Conservation (phyloP, 2,329 filamentous ascomycete genomes). For the Arthrobotrys conoides region DNA sequence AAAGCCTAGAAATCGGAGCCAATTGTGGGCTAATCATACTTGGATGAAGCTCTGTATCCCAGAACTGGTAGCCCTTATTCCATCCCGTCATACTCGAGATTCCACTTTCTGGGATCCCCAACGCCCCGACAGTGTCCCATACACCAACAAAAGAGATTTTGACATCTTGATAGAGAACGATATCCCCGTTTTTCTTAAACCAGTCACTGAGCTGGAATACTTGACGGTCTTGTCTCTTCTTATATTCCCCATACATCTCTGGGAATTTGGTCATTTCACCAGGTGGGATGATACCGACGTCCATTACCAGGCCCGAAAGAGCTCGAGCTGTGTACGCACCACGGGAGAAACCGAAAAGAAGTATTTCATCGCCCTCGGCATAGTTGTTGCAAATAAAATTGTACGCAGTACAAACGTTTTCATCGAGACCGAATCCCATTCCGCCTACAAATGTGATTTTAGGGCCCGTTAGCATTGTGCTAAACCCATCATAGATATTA, state of each 20-base stretch:
- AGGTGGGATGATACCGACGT: constrained; percentile 71
- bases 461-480: not conserved
- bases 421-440: constrained; percentile 64
- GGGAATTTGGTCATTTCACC: constrained; percentile 72
- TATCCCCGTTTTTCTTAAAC: not conserved
- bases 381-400: constrained; percentile 72
- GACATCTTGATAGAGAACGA: constrained; percentile 63
- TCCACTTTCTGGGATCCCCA: constrained; percentile 68
- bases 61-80: constrained; percentile 62
- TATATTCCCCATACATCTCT: constrained; percentile 71
- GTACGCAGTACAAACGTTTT: constrained; percentile 34
- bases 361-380: constrained; percentile 72
- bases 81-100: constrained; percentile 13
- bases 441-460: constrained; percentile 55
- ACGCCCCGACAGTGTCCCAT: constrained; percentile 71
- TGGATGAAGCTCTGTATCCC: constrained; percentile 69
- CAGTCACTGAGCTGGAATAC: not conserved
- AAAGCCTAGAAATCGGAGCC: not conserved
- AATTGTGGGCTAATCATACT: not conserved
- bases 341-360: constrained; percentile 73
- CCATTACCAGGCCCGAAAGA: constrained; percentile 71
- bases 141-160: constrained; percentile 71
- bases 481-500: not conserved
- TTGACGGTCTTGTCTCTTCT: constrained; percentile 29
- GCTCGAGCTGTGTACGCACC: constrained; percentile 74